Conservation (phyloP, 768 basidiomycete genomes). For the Cystofilobasidium bisporidii region DNA sequence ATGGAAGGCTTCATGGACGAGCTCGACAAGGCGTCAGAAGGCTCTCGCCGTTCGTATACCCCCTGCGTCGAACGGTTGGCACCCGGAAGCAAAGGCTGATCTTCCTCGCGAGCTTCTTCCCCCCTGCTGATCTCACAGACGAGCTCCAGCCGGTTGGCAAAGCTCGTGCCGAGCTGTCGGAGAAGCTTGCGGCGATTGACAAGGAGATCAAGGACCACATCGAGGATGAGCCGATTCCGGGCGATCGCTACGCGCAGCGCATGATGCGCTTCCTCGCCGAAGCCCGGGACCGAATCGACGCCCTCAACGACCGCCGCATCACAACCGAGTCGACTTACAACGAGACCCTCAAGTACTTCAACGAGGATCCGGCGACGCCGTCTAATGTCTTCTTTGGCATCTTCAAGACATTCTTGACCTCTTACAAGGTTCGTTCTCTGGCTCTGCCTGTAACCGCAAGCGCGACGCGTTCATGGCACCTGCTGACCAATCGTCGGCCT, state of each 20-base stretch:
- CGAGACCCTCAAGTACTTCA: conserved; percentile 81
- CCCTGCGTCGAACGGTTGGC: too few species aligned
- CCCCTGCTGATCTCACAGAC: too few species aligned
- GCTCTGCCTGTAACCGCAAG: too few species aligned
- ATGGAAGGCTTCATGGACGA: conserved; percentile 86
- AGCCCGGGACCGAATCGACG: conserved; percentile 64
- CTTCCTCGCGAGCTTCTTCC: too few species aligned
- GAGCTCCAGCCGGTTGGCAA: conserved; percentile 48
- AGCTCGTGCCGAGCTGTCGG: conserved; percentile 59
- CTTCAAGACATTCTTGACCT: conserved; percentile 93
- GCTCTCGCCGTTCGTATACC: conserved; percentile 62
- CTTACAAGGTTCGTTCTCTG: conserved; percentile 48
- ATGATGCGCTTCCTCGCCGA: conserved; percentile 84
- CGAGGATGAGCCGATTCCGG: conserved; percentile 46
- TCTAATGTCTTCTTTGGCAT: conserved; percentile 91
- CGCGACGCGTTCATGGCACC: background rate
- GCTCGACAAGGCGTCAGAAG: conserved; percentile 77
- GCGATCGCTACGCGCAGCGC: conserved; percentile 72
- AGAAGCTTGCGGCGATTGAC: conserved; percentile 67
- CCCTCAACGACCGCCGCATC: conserved; percentile 76
- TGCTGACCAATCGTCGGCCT: background rate
- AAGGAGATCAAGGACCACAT: conserved; percentile 74
- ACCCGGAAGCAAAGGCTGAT: too few species aligned
- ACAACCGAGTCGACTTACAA: conserved; percentile 71
- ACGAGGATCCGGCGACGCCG: conserved; percentile 70